Evolutionary conservation across 1,284 basidiomycete species (phyloP).

Genomic region (Entoloma clypeatum): DNA sequence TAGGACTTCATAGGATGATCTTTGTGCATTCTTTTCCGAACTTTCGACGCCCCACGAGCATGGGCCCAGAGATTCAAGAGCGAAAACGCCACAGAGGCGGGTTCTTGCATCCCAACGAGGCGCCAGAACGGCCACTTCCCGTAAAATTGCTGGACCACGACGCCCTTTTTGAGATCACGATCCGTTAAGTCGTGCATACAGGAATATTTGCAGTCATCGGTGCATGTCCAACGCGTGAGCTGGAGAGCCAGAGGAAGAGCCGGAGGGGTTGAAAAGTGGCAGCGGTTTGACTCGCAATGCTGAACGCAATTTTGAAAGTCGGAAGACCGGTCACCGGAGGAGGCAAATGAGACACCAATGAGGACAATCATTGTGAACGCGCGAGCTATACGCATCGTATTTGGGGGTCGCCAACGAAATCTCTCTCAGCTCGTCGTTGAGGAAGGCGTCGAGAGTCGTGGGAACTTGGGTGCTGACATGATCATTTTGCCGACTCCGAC

Average conservation of each 20-base stretch:
- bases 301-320: constrained; percentile 53
- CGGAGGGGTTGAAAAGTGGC: constrained; percentile 24
- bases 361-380: constrained; percentile 11
- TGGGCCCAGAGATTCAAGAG: constrained; percentile 81
- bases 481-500: too few species aligned
- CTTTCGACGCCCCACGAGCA: constrained; percentile 47
- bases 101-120: constrained; percentile 87
- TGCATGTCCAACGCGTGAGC: constrained; percentile 73
- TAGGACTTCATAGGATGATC: constrained; percentile 70
- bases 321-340: constrained; percentile 57
- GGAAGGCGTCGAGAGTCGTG: too few species aligned
- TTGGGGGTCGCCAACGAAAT: too few species aligned
- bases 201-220: constrained; percentile 83
- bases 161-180: constrained; percentile 42
- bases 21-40: constrained; percentile 47
- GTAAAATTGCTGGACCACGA: constrained; percentile 73
- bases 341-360: constrained; percentile 28
- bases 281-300: constrained; percentile 34
- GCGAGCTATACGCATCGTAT: constrained; percentile 11
- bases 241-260: constrained; percentile 45
- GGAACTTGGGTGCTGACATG: too few species aligned
- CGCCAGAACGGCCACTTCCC: constrained; percentile 98
- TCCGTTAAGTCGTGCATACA: constrained; percentile 87
- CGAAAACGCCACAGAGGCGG: constrained; percentile 88
- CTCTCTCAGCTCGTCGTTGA: too few species aligned